Evolutionary conservation across 2,329 filamentous ascomycete genomes (phyloP), one percentile per base, ranked within the genome.

Genomic region (Cercospora sp.): DNA sequence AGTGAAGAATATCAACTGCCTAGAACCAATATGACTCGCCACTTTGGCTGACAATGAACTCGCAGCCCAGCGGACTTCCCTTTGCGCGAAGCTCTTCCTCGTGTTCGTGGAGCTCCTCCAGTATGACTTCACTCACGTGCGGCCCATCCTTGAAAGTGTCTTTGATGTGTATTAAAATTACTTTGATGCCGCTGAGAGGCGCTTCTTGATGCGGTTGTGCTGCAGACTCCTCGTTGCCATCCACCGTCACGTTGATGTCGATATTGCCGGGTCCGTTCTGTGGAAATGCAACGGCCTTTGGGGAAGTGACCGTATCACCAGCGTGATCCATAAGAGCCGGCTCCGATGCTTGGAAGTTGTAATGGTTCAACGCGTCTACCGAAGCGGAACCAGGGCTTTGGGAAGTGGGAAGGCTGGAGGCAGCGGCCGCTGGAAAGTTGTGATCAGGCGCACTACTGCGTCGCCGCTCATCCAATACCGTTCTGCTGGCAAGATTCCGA

Each of bases 151-250:
- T 83, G 65, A 97, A 82, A 23, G 87, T 90, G 72, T 73, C 94
- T 78, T 99, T 99, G 75, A 98, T 87, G 77, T 99, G 95, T 42
- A 98, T 98, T 65, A 98, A 88, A 60, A 97, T 89, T 1, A 99
- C 84, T 70, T 89, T 91, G 30, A 98, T 78, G 0, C 93, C 93
- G 63, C 84, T 82, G 4, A 99, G 83, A 6, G 89, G 89, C 60
- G 75, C 76, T 67, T 71, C 66, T 10, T 51, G 64, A 9, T 48
- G 60, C n/a, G 36, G n/a, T 30, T 26, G 40, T 23, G 33, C 8
- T 26, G 28, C 10, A 18, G 61, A 1, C 13, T 13, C 23, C 10
- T 65, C 63, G 40, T 67, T 31, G 12, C n/a, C 58, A 65, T 53
- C 31, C 36, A n/a, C 57, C n/a, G 61, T 48, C 42, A 63, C 40